Conservation (phyloP, 768 basidiomycete species). For the Paxillus involutus region DNA sequence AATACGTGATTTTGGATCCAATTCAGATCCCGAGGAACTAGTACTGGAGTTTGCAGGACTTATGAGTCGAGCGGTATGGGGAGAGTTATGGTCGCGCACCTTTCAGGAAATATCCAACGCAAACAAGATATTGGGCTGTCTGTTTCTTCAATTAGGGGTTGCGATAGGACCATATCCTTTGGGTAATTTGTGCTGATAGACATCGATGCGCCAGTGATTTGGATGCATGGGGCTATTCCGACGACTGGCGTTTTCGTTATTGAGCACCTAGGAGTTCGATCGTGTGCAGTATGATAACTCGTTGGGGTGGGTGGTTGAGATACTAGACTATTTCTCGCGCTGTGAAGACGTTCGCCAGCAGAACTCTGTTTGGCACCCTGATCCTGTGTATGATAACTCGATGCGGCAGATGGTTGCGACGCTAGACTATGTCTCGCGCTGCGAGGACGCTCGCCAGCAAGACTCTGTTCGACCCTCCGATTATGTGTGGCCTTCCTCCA, state of each 20-base stretch:
- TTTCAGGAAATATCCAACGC: constrained; percentile 4
- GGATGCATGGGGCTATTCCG: neutral
- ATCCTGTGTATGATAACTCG: no score
- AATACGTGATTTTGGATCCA: neutral
- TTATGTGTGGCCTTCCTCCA: neutral
- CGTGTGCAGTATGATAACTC: no score
- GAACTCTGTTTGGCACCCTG: no score
- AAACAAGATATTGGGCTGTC: neutral
- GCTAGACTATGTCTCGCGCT: neutral
- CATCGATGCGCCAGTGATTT: neutral
- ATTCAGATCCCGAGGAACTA: no score
- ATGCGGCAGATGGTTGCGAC: no score
- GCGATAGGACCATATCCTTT: neutral
- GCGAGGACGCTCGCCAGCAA: neutral
- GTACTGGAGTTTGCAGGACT: constrained; percentile 7
- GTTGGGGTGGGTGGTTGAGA: no score
- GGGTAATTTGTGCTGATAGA: no score
- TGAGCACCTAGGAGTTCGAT: no score
- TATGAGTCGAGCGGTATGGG: neutral
- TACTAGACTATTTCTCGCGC: neutral
- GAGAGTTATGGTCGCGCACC: constrained; percentile 6
- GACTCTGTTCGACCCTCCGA: neutral
- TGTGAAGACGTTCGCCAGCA: neutral
- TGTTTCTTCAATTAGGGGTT: constrained; percentile 1
- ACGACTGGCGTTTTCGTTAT: neutral